These are phyloP conservation scores for Boletus huronensis DNA, from an alignment of 768 basidiomycete species.

Conservation along the genomic window DNA sequence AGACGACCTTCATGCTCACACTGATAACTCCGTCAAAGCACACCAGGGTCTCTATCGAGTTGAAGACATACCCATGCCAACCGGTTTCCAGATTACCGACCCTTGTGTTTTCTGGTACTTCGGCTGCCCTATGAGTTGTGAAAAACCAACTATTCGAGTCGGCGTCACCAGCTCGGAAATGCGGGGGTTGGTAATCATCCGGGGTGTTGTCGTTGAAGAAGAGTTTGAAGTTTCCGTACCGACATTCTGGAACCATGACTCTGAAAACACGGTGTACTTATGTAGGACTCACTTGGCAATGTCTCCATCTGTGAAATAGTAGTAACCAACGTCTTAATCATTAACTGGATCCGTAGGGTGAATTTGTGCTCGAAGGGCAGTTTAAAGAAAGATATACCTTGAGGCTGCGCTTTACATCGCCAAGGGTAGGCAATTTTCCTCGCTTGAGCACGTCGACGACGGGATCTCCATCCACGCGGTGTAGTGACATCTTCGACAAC, in stretches of 20 bases:
- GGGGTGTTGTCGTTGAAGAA: constrained; percentile 82
- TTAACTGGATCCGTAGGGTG: constrained; percentile 40
- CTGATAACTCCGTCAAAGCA: constrained; percentile 33
- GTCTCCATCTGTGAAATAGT: constrained; percentile 79
- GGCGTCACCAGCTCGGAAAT: constrained; percentile 69
- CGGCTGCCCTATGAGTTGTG: constrained; percentile 68
- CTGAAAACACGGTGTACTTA: background rate
- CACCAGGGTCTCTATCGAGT: background rate
- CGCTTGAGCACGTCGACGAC: constrained; percentile 53
- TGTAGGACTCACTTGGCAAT: constrained; percentile 58
- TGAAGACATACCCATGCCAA: constrained; percentile 56
- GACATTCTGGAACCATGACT: constrained; percentile 48
- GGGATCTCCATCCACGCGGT: constrained; percentile 47
- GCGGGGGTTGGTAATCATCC: constrained; percentile 77
- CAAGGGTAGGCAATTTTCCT: constrained; percentile 67
- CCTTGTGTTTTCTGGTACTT: constrained; percentile 70
- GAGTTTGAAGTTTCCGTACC: constrained; percentile 85
- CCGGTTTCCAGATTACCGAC: constrained; percentile 68
- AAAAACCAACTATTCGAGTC: constrained; percentile 79
- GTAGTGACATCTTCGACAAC: constrained; percentile 48
- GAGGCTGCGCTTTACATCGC: constrained; percentile 78
- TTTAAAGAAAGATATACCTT: constrained; percentile 45
- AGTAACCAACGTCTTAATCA: constrained; percentile 75
- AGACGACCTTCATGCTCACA: constrained; percentile 67
- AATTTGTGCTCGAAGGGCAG: background rate